Base-by-base conservation (phyloP, 2,329 filamentous ascomycete genomes). In the Clathrospora elynae region DNA sequence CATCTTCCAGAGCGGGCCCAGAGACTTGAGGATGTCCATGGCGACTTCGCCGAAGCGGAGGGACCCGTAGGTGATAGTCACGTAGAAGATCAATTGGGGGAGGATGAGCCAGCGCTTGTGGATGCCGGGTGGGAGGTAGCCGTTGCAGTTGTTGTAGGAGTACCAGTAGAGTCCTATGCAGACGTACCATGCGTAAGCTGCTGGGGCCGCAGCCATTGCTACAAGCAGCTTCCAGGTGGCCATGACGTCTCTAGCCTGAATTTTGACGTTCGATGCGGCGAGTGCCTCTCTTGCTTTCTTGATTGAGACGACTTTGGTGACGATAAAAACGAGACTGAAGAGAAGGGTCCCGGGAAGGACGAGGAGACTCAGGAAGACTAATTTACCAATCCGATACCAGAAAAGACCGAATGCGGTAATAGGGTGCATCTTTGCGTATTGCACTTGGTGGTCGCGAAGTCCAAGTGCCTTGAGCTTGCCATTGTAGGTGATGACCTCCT, bases 11-110 rank as follows among this genome's bases (percentile, higher is more conserved):
- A 99, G 81, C 5, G 93, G 93, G 7, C 90, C 83, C 11, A 99
- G 80, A 0, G 92, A 97, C 73, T 97, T 99, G 74, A 93, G 77
- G 42, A 99, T 96, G 66, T 99, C 93, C 90, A 99, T 96, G 37
- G 92, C 93, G n/a, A 95, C 86, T 73, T 99, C 93, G 32, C 93
- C 93, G 55, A 97, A 95, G 8, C 93, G 86, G 37, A 99, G 83
- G 5, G 93, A 90, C 4, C 90, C 91, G 69, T 95, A 96, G 0
- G 91, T 96, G 59, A 96, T 87, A 16, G 84, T 81, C 5, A 91
- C 87, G 76, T 96, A 96, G 54, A 95, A 75, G 33, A 89, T 78
- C 74, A 88, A 85, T 35, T 90, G 87, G 25, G 83, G 81, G 7
- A 89, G 67, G 51, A 91, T 84, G 24, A 68, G 51, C 25, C 53